Percentiles rank a stretch among this genome's conserved stretches.
Evolutionary conservation across 2,329 filamentous ascomycete genomes (phyloP).

Genomic region (Furcasterigmium sp.): DNA sequence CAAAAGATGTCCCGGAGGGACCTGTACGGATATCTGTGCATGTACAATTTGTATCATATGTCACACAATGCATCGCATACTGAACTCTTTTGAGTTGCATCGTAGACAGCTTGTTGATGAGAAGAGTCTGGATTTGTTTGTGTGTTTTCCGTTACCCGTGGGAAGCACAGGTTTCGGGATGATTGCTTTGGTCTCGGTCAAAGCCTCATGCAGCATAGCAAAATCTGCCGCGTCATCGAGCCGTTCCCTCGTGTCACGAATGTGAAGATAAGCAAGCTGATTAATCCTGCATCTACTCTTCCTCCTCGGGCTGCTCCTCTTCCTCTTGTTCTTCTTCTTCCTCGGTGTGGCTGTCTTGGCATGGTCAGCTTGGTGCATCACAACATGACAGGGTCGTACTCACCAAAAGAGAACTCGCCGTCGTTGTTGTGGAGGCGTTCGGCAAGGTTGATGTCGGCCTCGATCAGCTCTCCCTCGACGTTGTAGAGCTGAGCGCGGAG

Average conservation of each 20-base stretch:
- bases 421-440: conserved; percentile 49
- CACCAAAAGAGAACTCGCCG: conserved; percentile 33
- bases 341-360: conserved; percentile 1
- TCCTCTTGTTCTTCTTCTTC: conserved; percentile 1
- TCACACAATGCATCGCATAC: conserved; percentile 1
- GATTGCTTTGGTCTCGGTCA: too few relatives aligned
- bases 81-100: background rate
- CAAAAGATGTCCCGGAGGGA: background rate
- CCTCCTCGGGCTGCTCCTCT: background rate
- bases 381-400: background rate
- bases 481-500: conserved; percentile 44
- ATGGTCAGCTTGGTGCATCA: background rate
- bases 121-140: too few relatives aligned
- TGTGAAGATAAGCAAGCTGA: too few relatives aligned
- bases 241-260: too few relatives aligned
- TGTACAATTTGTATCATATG: conserved; percentile 15
- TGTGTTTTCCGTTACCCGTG: too few relatives aligned
- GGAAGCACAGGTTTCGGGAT: too few relatives aligned
- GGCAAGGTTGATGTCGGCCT: conserved; percentile 47
- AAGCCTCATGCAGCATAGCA: too few relatives aligned
- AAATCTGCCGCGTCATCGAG: too few relatives aligned
- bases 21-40: conserved; percentile 12
- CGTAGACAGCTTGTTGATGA: too few relatives aligned
- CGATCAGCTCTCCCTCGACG: conserved; percentile 31
- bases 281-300: too few relatives aligned